Evolutionary conservation across 306 rosid genomes (phyloP).

Genomic region (Citrullus colocynthis): DNA sequence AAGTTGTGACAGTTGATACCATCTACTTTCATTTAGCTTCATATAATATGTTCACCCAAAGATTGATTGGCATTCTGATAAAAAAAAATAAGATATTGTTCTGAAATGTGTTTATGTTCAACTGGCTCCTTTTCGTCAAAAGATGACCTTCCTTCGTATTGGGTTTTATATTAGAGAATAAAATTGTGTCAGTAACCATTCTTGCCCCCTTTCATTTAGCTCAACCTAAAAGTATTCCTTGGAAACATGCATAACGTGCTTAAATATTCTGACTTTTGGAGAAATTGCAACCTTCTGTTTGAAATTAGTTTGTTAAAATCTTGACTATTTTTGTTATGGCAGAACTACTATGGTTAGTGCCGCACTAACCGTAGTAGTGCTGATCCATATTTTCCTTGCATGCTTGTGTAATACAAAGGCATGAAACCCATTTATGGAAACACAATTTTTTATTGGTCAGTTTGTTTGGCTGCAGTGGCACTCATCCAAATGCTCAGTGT

Average conservation of each 20-base stretch:
- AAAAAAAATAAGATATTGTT: neutral
- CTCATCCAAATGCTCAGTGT: neutral
- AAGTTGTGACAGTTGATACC: neutral
- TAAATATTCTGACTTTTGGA: neutral
- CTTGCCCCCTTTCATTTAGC: neutral
- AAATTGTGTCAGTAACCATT: neutral
- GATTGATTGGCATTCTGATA: neutral
- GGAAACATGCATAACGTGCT: neutral
- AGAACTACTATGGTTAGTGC: neutral
- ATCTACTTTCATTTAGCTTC: neutral
- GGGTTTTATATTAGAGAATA: constrained; percentile 19
- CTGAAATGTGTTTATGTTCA: constrained; percentile 10
- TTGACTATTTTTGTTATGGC: neutral
- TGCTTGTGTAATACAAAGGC: neutral
- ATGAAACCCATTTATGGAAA: neutral
- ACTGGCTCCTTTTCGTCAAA: constrained; percentile 68
- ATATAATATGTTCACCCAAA: neutral
- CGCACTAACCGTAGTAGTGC: neutral
- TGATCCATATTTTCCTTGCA: neutral
- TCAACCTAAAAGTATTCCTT: neutral
- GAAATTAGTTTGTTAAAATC: neutral
- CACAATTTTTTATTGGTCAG: neutral
- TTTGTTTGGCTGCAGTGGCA: neutral
- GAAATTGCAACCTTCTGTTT: neutral
- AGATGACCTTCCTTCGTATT: constrained; percentile 36